Percentiles rank a stretch among this genome's conserved stretches.
phyloP scores from a whole-genome alignment of 257 asterid species.

The Nicotiana noctiflora region DNA sequence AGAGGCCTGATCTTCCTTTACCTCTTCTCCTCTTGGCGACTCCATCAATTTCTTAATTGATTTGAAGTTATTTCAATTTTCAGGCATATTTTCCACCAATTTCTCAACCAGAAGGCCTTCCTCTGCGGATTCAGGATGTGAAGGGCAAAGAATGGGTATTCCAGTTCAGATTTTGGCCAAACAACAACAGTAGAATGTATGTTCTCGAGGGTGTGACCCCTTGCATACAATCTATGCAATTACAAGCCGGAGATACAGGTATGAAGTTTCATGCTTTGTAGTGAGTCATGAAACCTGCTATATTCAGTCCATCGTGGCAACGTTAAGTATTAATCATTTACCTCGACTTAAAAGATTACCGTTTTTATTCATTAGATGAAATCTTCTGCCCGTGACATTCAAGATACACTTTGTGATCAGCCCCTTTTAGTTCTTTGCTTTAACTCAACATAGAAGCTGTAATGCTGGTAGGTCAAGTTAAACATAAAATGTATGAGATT shows the following conservation, averaged over 20 bases:
- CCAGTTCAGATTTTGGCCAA: conserved; percentile 97
- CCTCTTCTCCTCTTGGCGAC: neutral
- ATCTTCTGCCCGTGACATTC: neutral
- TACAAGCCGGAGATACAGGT: conserved; percentile 99
- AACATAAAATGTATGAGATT: neutral
- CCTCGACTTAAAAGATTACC: neutral
- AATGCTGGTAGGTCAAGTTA: neutral
- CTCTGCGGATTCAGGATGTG: conserved; percentile 92
- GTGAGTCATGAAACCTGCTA: neutral
- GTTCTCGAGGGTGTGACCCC: conserved; percentile 97
- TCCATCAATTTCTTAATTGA: neutral
- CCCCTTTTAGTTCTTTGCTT: neutral
- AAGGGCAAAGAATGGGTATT: conserved; percentile 98
- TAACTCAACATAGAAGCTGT: neutral
- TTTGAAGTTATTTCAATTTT: neutral
- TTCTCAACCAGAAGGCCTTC: conserved; percentile 98
- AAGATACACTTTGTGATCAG: neutral
- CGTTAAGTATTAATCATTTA: neutral
- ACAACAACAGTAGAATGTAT: conserved; percentile 94
- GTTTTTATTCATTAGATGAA: neutral
- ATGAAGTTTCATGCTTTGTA: neutral
- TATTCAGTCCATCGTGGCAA: neutral
- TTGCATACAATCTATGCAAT: conserved; percentile 95
- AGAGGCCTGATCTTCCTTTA: neutral
- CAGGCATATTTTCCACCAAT: conserved; percentile 97